Conservation (phyloP, 106 monocot genomes). For the Posidonia australis region DNA sequence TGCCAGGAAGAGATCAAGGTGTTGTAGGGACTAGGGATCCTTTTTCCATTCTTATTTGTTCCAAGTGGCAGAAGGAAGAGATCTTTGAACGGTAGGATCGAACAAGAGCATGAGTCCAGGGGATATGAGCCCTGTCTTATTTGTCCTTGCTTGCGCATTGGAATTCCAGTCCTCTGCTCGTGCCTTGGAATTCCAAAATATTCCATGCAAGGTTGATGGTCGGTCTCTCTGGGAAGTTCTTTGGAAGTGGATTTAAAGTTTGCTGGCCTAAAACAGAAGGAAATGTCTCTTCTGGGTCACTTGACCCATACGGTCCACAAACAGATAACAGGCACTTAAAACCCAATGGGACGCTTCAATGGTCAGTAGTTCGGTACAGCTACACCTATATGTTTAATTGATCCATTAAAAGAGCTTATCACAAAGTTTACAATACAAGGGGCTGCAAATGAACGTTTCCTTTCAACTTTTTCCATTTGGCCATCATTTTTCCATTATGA, state of each 20-base stretch:
- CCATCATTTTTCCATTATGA: background rate
- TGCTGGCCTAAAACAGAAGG: too few relatives aligned
- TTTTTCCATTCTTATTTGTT: too few relatives aligned
- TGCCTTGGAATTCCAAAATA: background rate
- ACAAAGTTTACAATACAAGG: too few relatives aligned
- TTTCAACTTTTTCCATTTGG: too few relatives aligned
- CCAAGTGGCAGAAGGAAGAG: background rate
- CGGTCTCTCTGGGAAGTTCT: background rate
- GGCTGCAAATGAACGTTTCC: too few relatives aligned
- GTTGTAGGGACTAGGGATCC: too few relatives aligned
- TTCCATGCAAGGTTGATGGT: background rate
- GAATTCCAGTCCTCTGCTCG: background rate
- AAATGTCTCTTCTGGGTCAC: background rate
- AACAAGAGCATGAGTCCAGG: background rate
- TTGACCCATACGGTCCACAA: background rate
- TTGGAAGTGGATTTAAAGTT: background rate
- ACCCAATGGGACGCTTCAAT: too few relatives aligned
- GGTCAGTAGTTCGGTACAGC: too few relatives aligned
- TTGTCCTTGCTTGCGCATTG: too few relatives aligned
- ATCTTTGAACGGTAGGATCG: background rate
- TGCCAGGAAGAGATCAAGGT: too few relatives aligned
- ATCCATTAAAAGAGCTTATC: too few relatives aligned
- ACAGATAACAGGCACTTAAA: slow-evolving; percentile 2
- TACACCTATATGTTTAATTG: too few relatives aligned
- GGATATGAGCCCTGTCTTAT: background rate